A percentile compares a stretch with the other conserved stretches of the same genome.
phyloP scores from a whole-genome alignment of 768 basidiomycete genomes.

The Suillus hirtellus region DNA sequence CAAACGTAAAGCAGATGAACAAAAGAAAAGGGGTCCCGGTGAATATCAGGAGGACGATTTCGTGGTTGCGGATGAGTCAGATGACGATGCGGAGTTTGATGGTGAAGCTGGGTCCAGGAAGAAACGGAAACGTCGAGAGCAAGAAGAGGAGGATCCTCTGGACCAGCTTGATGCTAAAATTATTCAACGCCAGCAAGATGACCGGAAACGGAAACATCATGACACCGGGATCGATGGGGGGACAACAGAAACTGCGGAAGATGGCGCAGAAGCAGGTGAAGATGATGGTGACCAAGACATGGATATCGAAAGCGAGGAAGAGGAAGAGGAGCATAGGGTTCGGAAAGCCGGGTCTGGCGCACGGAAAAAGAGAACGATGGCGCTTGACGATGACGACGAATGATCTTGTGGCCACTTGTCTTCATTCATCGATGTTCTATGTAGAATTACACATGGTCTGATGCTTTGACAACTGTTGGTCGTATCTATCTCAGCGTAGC shows the following conservation, averaged over 20 bases:
- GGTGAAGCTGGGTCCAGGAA: constrained; percentile 37
- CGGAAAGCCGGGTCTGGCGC: constrained; percentile 54
- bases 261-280: constrained; percentile 23
- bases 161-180: constrained; percentile 75
- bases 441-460: neutral
- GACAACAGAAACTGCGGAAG: constrained; percentile 20
- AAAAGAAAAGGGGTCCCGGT: constrained; percentile 54
- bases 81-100: constrained; percentile 52
- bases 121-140: constrained; percentile 42
- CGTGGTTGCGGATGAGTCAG: constrained; percentile 74
- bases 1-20: constrained; percentile 46
- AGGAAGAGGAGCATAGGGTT: constrained; percentile 70
- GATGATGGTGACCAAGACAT: constrained; percentile 50
- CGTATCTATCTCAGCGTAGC: constrained; percentile 29
- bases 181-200: constrained; percentile 52
- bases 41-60: constrained; percentile 88
- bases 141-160: constrained; percentile 62
- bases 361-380: constrained; percentile 58
- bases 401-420: constrained; percentile 34
- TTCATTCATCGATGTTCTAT: constrained; percentile 2
- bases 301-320: constrained; percentile 74
- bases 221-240: constrained; percentile 30
- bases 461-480: neutral
- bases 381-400: constrained; percentile 64
- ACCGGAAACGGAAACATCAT: constrained; percentile 43